Percentiles rank a stretch among this genome's conserved stretches.
Conservation (phyloP, 257 asterid species). For the Solanum raphanifolium region DNA sequence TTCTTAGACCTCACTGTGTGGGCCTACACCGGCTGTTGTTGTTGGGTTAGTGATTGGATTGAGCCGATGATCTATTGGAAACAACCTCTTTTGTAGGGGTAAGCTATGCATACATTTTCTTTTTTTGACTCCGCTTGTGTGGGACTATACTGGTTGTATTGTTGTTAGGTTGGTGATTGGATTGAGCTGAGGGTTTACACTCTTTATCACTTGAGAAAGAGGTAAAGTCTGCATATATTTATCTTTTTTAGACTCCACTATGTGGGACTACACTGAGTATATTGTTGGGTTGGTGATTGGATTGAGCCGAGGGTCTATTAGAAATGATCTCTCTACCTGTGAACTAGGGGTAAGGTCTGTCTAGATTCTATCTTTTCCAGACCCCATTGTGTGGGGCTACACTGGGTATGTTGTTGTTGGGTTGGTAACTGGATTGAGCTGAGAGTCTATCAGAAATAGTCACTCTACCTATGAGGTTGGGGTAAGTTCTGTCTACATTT, state of each 20-base stretch:
- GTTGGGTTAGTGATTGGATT: neutral
- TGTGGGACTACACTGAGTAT: neutral
- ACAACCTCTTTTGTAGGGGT: neutral
- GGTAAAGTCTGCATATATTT: neutral
- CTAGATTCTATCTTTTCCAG: neutral
- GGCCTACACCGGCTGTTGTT: neutral
- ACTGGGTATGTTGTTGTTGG: neutral
- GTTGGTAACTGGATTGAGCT: neutral
- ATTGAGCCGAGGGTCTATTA: neutral
- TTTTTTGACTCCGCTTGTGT: accelerated
- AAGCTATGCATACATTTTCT: neutral
- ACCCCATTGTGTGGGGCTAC: neutral
- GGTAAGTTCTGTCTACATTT: neutral
- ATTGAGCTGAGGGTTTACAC: neutral
- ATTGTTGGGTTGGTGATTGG: neutral
- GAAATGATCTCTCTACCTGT: neutral
- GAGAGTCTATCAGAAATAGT: neutral
- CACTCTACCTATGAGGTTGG: neutral
- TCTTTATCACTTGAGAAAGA: neutral
- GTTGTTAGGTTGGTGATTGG: neutral
- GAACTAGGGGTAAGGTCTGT: neutral
- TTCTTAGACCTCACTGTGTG: neutral
- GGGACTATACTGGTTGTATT: neutral
- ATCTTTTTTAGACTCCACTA: neutral
- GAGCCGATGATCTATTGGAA: neutral